These are phyloP conservation scores for Geotrichum ghanense DNA, from an alignment of 805 yeast species.

Conservation along the genomic window DNA sequence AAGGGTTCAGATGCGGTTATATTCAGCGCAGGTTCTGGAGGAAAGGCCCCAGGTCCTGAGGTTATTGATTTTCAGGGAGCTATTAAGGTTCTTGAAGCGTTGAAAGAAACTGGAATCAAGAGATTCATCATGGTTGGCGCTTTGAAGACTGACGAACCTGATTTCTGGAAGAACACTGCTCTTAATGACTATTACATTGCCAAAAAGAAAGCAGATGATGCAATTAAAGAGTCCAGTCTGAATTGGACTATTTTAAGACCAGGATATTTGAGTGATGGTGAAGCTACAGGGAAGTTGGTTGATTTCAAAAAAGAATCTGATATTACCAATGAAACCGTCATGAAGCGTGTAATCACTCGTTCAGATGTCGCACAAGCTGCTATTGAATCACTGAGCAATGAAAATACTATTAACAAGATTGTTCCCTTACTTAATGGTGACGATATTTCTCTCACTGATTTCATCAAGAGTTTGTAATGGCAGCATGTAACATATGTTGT, in stretches of 20 bases:
- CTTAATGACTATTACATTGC: slow-evolving; percentile 44
- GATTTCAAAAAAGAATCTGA: slow-evolving; percentile 18
- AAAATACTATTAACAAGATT: slow-evolving; percentile 32
- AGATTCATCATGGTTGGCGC: slow-evolving; percentile 48
- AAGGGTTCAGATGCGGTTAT: slow-evolving; percentile 45
- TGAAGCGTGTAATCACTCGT: slow-evolving; percentile 26
- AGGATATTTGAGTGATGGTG: slow-evolving; percentile 32
- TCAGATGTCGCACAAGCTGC: slow-evolving; percentile 46
- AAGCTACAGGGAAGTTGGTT: slow-evolving; percentile 34
- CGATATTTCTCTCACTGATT: neutral
- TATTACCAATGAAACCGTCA: slow-evolving; percentile 14
- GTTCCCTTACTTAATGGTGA: slow-evolving; percentile 37
- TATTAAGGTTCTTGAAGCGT: slow-evolving; percentile 44
- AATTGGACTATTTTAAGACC: slow-evolving; percentile 52
- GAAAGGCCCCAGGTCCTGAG: slow-evolving; percentile 35
- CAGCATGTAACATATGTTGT: no score
- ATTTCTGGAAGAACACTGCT: slow-evolving; percentile 30
- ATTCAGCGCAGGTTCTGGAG: slow-evolving; percentile 54
- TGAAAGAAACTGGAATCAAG: slow-evolving; percentile 31
- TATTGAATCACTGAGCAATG: slow-evolving; percentile 27
- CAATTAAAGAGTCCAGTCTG: slow-evolving; percentile 29
- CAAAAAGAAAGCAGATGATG: slow-evolving; percentile 48
- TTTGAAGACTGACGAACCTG: slow-evolving; percentile 40
- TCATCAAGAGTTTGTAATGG: neutral
- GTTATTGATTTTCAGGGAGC: slow-evolving; percentile 55